phyloP scores from a whole-genome alignment of 352 stramenopile species.

The Phytophthora uliginosa region DNA sequence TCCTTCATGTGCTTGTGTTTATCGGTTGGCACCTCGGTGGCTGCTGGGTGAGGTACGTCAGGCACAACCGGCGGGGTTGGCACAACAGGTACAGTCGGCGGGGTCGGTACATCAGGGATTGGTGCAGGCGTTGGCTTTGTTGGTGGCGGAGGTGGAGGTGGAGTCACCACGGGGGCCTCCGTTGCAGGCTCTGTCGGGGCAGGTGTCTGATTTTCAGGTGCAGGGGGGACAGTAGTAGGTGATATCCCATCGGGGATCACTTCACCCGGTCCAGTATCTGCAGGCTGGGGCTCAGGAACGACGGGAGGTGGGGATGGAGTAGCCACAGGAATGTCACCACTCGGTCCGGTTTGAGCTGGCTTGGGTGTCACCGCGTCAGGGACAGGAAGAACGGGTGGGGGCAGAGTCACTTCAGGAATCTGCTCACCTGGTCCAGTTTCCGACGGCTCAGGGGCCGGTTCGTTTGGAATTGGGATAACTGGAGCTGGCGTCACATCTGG shows the following conservation, averaged over 20 bases:
- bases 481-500: constrained; percentile 7
- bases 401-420: constrained; percentile 5
- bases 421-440: constrained; percentile 15
- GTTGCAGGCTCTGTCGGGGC: constrained; percentile 15
- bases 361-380: constrained; percentile 19
- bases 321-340: constrained; percentile 14
- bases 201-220: constrained; percentile 12
- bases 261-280: constrained; percentile 9
- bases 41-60: constrained; percentile 3
- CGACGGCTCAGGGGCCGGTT: constrained; percentile 3
- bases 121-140: not conserved
- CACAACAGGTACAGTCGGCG: constrained; percentile 14
- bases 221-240: constrained; percentile 4
- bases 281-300: constrained; percentile 19
- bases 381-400: constrained; percentile 21
- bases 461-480: constrained; percentile 3
- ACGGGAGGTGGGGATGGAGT: constrained; percentile 10
- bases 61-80: constrained; percentile 13
- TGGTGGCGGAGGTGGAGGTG: constrained; percentile 7
- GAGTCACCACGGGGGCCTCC: constrained; percentile 8
- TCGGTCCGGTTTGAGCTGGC: constrained; percentile 12
- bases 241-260: constrained; percentile 19
- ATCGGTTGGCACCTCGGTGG: constrained; percentile 10
- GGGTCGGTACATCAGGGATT: not conserved
- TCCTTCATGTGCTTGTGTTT: constrained; percentile 34